A percentile compares a stretch with the other conserved stretches of the same genome.
Conservation (phyloP, 2,329 filamentous ascomycete species). For the Hypoxylon sp. region DNA sequence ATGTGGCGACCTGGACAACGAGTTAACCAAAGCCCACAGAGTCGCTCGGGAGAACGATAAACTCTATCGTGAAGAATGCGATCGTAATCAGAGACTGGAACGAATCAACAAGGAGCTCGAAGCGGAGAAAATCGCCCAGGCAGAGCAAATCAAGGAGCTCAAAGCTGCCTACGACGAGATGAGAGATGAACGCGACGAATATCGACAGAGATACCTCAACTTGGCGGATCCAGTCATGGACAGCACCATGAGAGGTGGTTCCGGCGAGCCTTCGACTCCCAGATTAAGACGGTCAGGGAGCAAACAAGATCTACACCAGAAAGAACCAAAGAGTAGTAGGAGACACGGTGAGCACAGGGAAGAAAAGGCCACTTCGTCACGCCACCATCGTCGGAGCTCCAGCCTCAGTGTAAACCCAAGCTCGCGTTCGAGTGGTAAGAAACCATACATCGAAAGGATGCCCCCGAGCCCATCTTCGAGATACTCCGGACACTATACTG, state of each 20-base stretch:
- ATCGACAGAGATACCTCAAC: conserved; percentile 24
- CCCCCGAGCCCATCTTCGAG: conserved; percentile 30
- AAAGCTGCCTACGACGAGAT: conserved; percentile 22
- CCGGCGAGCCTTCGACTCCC: conserved; percentile 34
- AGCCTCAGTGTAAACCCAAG: conserved; percentile 34
- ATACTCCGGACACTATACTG: conserved; percentile 36
- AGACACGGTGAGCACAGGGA: conserved; percentile 31
- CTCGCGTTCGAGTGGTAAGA: conserved; percentile 34
- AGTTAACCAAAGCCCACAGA: conserved; percentile 39
- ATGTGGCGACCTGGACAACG: conserved; percentile 29
- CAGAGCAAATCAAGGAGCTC: conserved; percentile 30
- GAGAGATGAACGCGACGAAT: conserved; percentile 30
- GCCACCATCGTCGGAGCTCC: conserved; percentile 34
- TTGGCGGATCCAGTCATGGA: conserved; percentile 24
- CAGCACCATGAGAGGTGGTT: conserved; percentile 40
- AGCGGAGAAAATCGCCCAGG: conserved; percentile 13
- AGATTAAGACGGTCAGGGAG: conserved; percentile 38
- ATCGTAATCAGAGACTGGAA: conserved; percentile 37
- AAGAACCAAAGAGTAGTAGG: conserved; percentile 32
- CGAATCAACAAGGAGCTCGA: conserved; percentile 35
- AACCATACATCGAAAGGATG: conserved; percentile 46
- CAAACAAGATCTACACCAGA: conserved; percentile 29
- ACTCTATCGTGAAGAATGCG: conserved; percentile 38
- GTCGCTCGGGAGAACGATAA: conserved; percentile 36
- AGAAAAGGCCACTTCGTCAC: conserved; percentile 29